These are phyloP conservation scores for Oryza meyeriana DNA, from an alignment of 176 grass and related monocot genomes.

Conservation along the genomic window DNA sequence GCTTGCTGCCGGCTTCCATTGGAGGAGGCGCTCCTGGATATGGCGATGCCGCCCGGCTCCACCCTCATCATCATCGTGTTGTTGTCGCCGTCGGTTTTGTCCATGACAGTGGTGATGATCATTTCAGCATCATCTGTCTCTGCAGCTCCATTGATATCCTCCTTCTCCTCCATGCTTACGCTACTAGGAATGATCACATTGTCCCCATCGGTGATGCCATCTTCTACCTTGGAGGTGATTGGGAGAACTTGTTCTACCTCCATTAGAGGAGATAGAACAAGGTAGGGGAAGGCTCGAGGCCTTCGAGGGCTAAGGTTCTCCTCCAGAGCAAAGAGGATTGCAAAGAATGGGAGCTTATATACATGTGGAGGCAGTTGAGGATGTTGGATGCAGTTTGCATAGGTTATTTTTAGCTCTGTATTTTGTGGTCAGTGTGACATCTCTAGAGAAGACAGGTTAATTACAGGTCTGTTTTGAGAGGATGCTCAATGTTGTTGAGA, in stretches of 20 bases:
- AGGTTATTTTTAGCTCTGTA: not conserved
- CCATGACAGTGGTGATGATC: not conserved
- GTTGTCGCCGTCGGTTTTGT: not conserved
- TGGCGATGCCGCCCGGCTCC: not conserved
- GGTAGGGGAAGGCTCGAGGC: not conserved
- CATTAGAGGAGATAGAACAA: slow-evolving; percentile 9
- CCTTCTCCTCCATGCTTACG: slow-evolving; percentile 4
- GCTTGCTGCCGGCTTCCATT: not conserved
- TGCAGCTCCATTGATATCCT: not conserved
- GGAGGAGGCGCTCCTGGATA: not conserved
- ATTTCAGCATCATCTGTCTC: not conserved
- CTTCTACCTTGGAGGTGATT: not conserved
- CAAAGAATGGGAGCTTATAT: not conserved
- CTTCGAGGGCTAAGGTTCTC: not conserved
- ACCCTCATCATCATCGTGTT: not conserved
- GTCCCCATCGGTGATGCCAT: not conserved
- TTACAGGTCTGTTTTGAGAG: not conserved
- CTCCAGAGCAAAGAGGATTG: not conserved
- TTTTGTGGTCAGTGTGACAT: not conserved
- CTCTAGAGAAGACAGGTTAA: not conserved
- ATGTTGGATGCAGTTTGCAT: not conserved
- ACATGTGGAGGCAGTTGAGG: not conserved
- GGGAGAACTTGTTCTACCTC: not conserved
- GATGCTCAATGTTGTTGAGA: not conserved
- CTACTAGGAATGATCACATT: not conserved